Base-by-base conservation (phyloP, 1,284 basidiomycete species). In the Coriolopsis trogii region DNA sequence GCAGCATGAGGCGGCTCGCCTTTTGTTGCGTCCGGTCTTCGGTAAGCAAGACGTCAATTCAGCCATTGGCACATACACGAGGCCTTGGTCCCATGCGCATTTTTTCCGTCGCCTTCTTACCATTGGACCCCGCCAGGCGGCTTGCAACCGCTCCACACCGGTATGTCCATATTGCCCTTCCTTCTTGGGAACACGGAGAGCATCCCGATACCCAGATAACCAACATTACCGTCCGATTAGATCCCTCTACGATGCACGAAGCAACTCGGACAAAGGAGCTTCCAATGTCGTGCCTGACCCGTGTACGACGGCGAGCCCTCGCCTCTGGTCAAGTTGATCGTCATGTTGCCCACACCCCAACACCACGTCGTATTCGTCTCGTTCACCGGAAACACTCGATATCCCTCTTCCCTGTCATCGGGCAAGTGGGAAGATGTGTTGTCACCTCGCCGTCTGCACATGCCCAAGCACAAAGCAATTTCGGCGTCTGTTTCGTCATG, bases 401-500 rank as follows among this genome's bases (percentile, higher is more conserved):
- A 20, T 24, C 20, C 23, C 20, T 24, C 38, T 16, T 31, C 38
- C 15, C 28, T 31, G 24, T n/a, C n/a, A n/a, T n/a, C n/a, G n/a
- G 39, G 37, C 16, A 41, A 15, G 24, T 25, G 12, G 38, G 18
- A 23, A 33, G 31, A 21, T 36, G 30, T 36, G 48, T 38, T 28
- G 33, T 28, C 28, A 38, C 48, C 41, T 49, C 41, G 25, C 48
- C 34, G 29, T 18, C 16, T 50, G 42, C 33, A 29, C 49, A 44
- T 50, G 49, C 26, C 36, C 41, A 10, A n/a, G 23, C 26, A 28
- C 37, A 44, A 49, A 33, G 49, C 36, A 33, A 36, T 38, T n/a
- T 44, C 49, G 49, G 49, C 41, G 37, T 38, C 43, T 44, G 30
- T 44, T 28, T 15, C 13, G 26, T 16, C 40, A 41, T 50, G 49